Percentiles rank a stretch among this genome's conserved stretches.
Evolutionary conservation across 2,329 filamentous ascomycete species (phyloP).

Genomic region (Sporothrix globosa): DNA sequence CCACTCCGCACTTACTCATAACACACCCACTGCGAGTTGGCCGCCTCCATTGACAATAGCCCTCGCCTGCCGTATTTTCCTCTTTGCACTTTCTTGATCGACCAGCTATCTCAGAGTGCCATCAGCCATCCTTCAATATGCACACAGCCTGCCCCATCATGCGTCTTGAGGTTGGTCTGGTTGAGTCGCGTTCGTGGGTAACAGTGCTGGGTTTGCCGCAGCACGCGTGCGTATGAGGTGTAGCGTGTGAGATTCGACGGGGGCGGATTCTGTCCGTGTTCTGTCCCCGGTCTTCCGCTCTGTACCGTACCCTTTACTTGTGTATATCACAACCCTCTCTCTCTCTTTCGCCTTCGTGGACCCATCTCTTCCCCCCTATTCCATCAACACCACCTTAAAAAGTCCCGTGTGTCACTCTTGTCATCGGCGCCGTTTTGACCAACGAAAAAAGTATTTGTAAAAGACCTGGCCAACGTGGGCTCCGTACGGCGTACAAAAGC

Average conservation of each 20-base stretch:
- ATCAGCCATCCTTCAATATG: not conserved
- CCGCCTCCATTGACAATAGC: not conserved
- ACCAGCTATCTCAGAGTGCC: slow-evolving; percentile 11
- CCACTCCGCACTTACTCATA: not conserved
- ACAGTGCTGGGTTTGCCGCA: slow-evolving; percentile 9
- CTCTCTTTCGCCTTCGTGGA: not conserved
- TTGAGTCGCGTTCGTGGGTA: not conserved
- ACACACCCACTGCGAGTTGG: not conserved
- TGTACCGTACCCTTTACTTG: slow-evolving; percentile 22
- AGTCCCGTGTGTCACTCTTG: slow-evolving; percentile 24
- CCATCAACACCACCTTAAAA: slow-evolving; percentile 14
- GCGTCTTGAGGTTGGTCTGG: not conserved
- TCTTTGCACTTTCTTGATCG: slow-evolving; percentile 16
- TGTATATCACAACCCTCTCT: not conserved
- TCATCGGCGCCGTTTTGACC: slow-evolving; percentile 18
- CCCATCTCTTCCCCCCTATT: slow-evolving; percentile 17
- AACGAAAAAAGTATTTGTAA: not conserved
- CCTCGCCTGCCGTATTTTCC: not conserved
- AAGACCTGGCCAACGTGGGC: not conserved
- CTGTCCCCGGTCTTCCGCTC: not conserved
- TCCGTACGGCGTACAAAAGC: no score
- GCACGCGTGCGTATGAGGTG: slow-evolving; percentile 7
- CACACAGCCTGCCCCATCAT: slow-evolving; percentile 11
- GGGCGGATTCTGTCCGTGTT: not conserved
- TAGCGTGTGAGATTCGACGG: not conserved